A percentile compares a stretch with the other conserved stretches of the same genome.
Conservation (phyloP, 2,329 filamentous ascomycete species). For the Boeremia exigua region DNA sequence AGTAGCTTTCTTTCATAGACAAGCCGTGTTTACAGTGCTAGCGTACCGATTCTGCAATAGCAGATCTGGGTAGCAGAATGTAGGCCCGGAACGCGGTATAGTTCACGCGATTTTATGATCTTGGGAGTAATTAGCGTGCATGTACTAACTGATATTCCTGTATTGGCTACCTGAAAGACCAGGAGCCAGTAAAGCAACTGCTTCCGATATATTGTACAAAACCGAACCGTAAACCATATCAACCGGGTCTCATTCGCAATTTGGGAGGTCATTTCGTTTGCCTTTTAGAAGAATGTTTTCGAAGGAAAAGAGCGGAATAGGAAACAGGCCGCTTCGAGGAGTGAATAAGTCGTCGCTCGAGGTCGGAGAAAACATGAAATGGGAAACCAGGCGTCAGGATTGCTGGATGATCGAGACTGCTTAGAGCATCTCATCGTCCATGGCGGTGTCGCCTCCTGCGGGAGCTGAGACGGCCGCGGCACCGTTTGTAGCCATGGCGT, state of each 20-base stretch:
- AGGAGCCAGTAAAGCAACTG: conserved; percentile 13
- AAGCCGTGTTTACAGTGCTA: not conserved
- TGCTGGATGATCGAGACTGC: not conserved
- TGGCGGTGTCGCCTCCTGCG: conserved; percentile 45
- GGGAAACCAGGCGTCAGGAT: conserved; percentile 12
- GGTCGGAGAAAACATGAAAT: conserved; percentile 2
- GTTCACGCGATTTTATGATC: not conserved
- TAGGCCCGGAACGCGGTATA: not conserved
- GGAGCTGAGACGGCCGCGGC: conserved; percentile 53
- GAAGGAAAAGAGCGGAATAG: conserved; percentile 21
- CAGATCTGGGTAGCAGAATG: not conserved
- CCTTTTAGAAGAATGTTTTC: conserved; percentile 21
- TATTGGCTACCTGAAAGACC: conserved; percentile 25
- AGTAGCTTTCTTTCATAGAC: not conserved
- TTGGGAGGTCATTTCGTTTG: conserved; percentile 13
- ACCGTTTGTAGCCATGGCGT: conserved; percentile 54
- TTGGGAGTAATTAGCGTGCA: not conserved
- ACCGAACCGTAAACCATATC: conserved; percentile 16
- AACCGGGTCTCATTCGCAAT: conserved; percentile 15
- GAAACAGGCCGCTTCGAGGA: conserved; percentile 18
- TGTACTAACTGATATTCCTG: conserved; percentile 20
- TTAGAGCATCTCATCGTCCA: conserved; percentile 51
- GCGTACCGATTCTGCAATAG: not conserved
- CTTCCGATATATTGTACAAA: conserved; percentile 34
- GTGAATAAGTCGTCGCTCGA: conserved; percentile 15